These are phyloP conservation scores for Pseudocercospora macadamiae DNA, from an alignment of 2,329 filamentous ascomycete genomes.

Conservation along the genomic window DNA sequence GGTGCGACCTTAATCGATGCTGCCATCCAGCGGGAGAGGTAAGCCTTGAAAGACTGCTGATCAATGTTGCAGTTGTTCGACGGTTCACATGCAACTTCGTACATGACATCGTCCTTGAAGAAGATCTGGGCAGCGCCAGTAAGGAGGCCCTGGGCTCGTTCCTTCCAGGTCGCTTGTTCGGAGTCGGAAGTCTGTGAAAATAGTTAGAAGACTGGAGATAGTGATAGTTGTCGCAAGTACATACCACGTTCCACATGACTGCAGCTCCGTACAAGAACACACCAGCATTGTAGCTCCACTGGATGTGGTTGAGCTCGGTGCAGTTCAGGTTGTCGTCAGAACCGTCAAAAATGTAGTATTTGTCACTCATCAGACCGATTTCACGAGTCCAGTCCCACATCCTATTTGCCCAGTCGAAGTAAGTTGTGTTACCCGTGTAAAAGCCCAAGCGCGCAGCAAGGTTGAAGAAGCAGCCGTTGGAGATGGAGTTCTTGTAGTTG, in stretches of 20 bases:
- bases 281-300: constrained; percentile 53
- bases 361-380: constrained; percentile 59
- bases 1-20: constrained; percentile 61
- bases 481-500: constrained; percentile 54
- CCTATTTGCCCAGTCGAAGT: constrained; percentile 63
- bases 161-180: constrained; percentile 27
- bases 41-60: constrained; percentile 50
- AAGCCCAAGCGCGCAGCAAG: constrained; percentile 48
- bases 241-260: constrained; percentile 52
- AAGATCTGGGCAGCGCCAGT: constrained; percentile 41
- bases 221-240: background rate
- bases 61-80: constrained; percentile 48
- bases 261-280: constrained; percentile 51
- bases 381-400: constrained; percentile 41
- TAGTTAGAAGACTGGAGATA: too few species aligned
- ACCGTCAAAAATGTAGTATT: constrained; percentile 51
- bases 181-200: constrained; percentile 27
- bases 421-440: constrained; percentile 54
- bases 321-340: constrained; percentile 50
- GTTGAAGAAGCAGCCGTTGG: constrained; percentile 58
- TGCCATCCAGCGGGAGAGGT: constrained; percentile 57
- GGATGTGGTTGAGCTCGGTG: constrained; percentile 46
- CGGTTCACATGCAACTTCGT: constrained; percentile 50
- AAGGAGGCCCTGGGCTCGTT: constrained; percentile 31
- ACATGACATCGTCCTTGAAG: constrained; percentile 47